A percentile compares a stretch with the other conserved stretches of the same genome.
These are phyloP conservation scores for Blastobotrys elegans DNA, from an alignment of 1,139 yeast genomes.

Conservation along the genomic window DNA sequence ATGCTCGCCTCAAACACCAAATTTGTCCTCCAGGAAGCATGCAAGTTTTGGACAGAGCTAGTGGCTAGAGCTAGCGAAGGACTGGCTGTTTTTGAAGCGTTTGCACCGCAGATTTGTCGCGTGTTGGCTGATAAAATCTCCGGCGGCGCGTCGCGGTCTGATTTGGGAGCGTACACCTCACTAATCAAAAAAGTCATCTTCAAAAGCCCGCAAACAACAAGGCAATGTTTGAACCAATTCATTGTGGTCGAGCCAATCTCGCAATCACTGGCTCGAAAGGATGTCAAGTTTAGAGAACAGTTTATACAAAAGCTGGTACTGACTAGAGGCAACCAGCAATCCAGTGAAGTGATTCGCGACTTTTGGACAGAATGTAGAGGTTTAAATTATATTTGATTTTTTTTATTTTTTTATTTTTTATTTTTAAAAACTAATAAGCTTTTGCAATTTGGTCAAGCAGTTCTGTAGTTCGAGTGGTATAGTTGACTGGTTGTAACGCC, in stretches of 20 bases:
- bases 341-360: conserved; percentile 51
- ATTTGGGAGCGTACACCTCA: conserved; percentile 52
- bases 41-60: conserved; percentile 61
- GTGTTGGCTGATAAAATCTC: conserved; percentile 29
- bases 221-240: conserved; percentile 42
- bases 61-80: conserved; percentile 25
- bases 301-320: conserved; percentile 53
- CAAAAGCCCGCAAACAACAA: conserved; percentile 47
- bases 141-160: conserved; percentile 53
- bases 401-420: background rate
- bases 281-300: conserved; percentile 26
- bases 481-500: conserved; percentile 53
- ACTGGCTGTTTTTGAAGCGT: conserved; percentile 12
- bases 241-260: conserved; percentile 32
- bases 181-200: conserved; percentile 50
- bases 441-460: conserved; percentile 45
- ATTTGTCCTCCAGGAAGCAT: conserved; percentile 56
- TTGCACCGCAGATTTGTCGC: conserved; percentile 26
- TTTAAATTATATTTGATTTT: conserved; percentile 17
- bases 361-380: conserved; percentile 55
- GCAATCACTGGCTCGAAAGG: conserved; percentile 26
- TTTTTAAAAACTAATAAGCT: conserved; percentile 2
- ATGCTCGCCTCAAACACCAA: conserved; percentile 55
- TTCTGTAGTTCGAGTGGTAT: conserved; percentile 54
- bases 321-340: conserved; percentile 61